Evolutionary conservation across 1,284 basidiomycete species (phyloP).

Genomic region (Sporisorium graminicola): DNA sequence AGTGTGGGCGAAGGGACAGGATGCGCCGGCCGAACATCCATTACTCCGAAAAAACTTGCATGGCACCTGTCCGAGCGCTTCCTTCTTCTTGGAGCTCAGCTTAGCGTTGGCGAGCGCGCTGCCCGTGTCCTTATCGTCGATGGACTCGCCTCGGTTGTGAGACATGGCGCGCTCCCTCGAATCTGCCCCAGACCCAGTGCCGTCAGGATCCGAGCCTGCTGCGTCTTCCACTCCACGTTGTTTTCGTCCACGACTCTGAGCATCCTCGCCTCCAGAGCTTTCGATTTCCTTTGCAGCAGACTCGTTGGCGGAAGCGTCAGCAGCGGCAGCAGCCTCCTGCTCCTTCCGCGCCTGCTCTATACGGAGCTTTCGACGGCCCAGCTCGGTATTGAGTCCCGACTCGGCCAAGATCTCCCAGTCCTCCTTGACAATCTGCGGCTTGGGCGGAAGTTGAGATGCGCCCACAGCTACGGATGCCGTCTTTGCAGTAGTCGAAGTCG

Average conservation of each 20-base stretch:
- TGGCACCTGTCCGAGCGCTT: slow-evolving; percentile 94
- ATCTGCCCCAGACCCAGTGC: slow-evolving; percentile 16
- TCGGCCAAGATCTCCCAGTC: slow-evolving; percentile 59
- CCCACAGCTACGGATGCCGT: slow-evolving; percentile 2
- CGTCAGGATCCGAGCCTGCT: slow-evolving; percentile 27
- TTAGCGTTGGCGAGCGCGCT: slow-evolving; percentile 66
- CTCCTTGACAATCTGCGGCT: slow-evolving; percentile 46
- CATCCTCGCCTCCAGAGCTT: slow-evolving; percentile 9
- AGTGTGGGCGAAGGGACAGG: slow-evolving; percentile 92
- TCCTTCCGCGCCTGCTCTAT: slow-evolving; percentile 44
- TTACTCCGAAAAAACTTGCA: slow-evolving; percentile 92
- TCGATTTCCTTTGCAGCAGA: slow-evolving; percentile 14
- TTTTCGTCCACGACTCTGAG: slow-evolving; percentile 26
- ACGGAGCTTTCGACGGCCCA: slow-evolving; percentile 50
- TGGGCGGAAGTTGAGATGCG: slow-evolving; percentile 37
- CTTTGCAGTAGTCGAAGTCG: background rate
- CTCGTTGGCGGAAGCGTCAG: slow-evolving; percentile 4
- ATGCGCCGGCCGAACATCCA: slow-evolving; percentile 86
- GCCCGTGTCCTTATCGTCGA: slow-evolving; percentile 56
- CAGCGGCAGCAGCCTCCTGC: slow-evolving; percentile 39
- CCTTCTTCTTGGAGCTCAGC: slow-evolving; percentile 68
- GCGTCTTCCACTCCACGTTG: slow-evolving; percentile 24
- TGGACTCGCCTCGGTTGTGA: slow-evolving; percentile 27
- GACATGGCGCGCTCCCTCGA: slow-evolving; percentile 36
- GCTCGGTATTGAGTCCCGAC: slow-evolving; percentile 55